Base-by-base conservation (phyloP, 2,329 filamentous ascomycete species). In the Hymenoscyphus albidus region DNA sequence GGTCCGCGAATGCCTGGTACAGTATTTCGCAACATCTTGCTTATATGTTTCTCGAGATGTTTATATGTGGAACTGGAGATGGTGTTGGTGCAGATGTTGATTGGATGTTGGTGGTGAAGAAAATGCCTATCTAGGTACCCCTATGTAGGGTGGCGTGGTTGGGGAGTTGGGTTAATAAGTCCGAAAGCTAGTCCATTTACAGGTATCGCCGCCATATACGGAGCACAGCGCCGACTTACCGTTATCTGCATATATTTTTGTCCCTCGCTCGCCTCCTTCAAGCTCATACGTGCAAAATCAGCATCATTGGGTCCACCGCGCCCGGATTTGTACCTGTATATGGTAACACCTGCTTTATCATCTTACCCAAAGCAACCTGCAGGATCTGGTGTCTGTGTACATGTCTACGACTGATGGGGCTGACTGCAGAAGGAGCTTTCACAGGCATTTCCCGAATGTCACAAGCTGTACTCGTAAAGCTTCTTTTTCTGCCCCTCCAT, bases 401-500 rank as follows among this genome's bases (percentile, higher is more conserved):
- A 10, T 4, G 6, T 35, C 35, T 35, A 27, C 35, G 35, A n/a
- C 44, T 18, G 22, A 10, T 51, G 18, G 18, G 44, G 44, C 18
- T 51, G 18, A 51, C 44, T 51, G n/a, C 18, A 51, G 44, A 18
- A 48, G 44, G 44, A 27, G 27, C 27, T 27, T 27, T 27, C 27
- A 27, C 27, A 27, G 27, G 27, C 27, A 27, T 27, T n/a, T 51
- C 18, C n/a, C n/a, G 44, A 38, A 18, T 39, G 18, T 22, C 16
- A 32, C n/a, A 32, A 32, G 27, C 18, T 27, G 48, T n/a, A n/a
- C 27, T 27, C 27, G 27, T 27, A 27, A 58, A 39, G 56, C 32
- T 58, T 40, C 56, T 58, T 22, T 58, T 40, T 22, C 48, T 39
- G 14, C 31, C 31, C 32, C 56, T 58, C 56, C 14, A 10, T 58